phyloP scores from a whole-genome alignment of 2,329 filamentous ascomycete genomes.

The Colletotrichum tofieldiae region DNA sequence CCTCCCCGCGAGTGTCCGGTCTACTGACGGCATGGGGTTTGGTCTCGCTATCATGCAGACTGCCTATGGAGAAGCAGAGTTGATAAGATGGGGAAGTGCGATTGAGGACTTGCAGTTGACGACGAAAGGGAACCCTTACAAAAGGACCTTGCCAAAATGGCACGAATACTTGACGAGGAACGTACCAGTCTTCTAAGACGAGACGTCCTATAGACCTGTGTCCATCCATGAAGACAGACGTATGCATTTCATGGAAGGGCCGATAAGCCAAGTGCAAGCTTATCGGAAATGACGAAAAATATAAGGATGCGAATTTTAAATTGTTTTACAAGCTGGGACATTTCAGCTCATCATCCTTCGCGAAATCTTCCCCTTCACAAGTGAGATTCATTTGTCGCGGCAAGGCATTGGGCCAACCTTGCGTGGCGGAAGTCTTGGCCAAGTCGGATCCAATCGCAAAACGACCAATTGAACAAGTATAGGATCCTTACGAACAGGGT shows the following conservation, averaged over 20 bases:
- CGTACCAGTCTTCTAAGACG: conserved; percentile 53
- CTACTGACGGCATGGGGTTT: conserved; percentile 71
- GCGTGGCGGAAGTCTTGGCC: neutral
- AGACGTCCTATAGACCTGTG: neutral
- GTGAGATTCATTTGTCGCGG: neutral
- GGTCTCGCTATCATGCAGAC: conserved; percentile 72
- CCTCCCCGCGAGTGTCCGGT: conserved; percentile 73
- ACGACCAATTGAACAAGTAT: neutral
- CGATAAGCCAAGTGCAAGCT: neutral
- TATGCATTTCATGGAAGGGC: neutral
- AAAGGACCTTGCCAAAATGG: conserved; percentile 68
- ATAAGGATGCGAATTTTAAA: neutral
- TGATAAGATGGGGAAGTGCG: conserved; percentile 75
- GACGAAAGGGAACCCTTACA: conserved; percentile 57
- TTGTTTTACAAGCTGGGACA: neutral
- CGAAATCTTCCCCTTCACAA: neutral
- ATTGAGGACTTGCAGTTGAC: conserved; percentile 72
- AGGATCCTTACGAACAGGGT: neutral
- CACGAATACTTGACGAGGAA: conserved; percentile 64
- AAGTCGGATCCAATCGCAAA: neutral
- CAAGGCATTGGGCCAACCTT: neutral
- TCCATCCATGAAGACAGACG: neutral
- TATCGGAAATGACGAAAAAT: neutral
- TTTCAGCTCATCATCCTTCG: neutral
- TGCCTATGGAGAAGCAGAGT: conserved; percentile 71